A percentile compares a stretch with the other conserved stretches of the same genome.
Conservation (phyloP, 2,329 filamentous ascomycete genomes). For the Fusarium lyarnte region DNA sequence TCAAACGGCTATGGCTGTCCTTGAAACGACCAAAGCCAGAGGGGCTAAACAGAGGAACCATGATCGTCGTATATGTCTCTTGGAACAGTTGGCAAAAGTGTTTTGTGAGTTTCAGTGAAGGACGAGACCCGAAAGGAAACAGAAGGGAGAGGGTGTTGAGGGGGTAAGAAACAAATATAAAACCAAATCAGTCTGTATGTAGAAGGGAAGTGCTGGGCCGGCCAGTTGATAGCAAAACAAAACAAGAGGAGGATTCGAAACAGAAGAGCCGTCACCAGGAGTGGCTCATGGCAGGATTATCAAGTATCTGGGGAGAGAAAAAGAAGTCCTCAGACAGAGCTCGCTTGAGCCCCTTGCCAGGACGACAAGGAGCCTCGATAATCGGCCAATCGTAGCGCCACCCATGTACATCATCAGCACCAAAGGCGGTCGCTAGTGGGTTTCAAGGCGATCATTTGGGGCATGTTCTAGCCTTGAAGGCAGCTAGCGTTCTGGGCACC, state of each 20-base stretch:
- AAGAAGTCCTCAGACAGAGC: slow-evolving; percentile 33
- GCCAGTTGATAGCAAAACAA: slow-evolving; percentile 37
- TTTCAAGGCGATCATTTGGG: slow-evolving; percentile 37
- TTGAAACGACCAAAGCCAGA: slow-evolving; percentile 36
- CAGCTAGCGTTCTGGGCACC: slow-evolving; percentile 24
- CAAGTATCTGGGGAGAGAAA: slow-evolving; percentile 31
- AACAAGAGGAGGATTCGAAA: slow-evolving; percentile 37
- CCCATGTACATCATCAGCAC: slow-evolving; percentile 25
- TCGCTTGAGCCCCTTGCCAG: slow-evolving; percentile 35
- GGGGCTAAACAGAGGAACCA: slow-evolving; percentile 41
- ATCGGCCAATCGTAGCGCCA: slow-evolving; percentile 15
- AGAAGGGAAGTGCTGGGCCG: slow-evolving; percentile 35
- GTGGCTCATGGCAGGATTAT: slow-evolving; percentile 38
- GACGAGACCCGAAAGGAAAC: slow-evolving; percentile 31
- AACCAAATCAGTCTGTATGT: slow-evolving; percentile 7
- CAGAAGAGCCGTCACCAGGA: slow-evolving; percentile 33
- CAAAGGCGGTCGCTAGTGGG: slow-evolving; percentile 29
- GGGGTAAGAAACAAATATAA: slow-evolving; percentile 28
- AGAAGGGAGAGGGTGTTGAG: slow-evolving; percentile 26
- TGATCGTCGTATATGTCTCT: slow-evolving; percentile 16
- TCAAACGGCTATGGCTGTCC: slow-evolving; percentile 22
- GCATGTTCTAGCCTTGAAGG: slow-evolving; percentile 23
- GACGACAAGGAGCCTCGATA: slow-evolving; percentile 2
- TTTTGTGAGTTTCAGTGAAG: slow-evolving; percentile 16
- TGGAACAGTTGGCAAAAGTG: slow-evolving; percentile 5